A percentile compares a stretch with the other conserved stretches of the same genome.
phyloP scores from a whole-genome alignment of 2,329 filamentous ascomycete species.

The Xylaria sp. region DNA sequence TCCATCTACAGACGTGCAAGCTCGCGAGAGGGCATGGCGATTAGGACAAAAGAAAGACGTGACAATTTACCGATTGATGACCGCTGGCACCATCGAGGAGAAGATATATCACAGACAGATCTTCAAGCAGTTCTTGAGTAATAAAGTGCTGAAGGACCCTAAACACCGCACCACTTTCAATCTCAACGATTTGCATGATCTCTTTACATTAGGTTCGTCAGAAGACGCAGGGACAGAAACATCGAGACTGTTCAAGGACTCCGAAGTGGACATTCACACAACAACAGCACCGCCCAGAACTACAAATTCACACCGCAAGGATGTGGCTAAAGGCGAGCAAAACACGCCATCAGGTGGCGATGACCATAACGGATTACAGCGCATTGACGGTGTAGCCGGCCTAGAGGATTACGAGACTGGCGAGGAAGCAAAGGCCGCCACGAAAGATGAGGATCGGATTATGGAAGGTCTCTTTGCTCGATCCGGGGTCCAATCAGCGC shows the following conservation, averaged over 20 bases:
- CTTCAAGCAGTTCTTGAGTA: constrained; percentile 97
- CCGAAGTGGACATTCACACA: constrained; percentile 75
- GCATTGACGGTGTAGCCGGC: constrained; percentile 50
- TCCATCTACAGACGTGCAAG: constrained; percentile 94
- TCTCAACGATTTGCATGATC: constrained; percentile 87
- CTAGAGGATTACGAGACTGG: constrained; percentile 54
- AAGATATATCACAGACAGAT: constrained; percentile 99
- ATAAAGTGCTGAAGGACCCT: constrained; percentile 94
- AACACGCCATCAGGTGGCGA: constrained; percentile 40
- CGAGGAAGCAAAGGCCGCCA: constrained; percentile 59
- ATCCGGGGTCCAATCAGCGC: constrained; percentile 86
- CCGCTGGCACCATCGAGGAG: constrained; percentile 96
- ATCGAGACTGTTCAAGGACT: constrained; percentile 86
- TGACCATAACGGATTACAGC: constrained; percentile 49
- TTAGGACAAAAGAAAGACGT: constrained; percentile 95
- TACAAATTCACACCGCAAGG: constrained; percentile 31
- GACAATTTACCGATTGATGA: constrained; percentile 97
- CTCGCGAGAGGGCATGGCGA: constrained; percentile 94
- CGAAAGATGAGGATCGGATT: constrained; percentile 76
- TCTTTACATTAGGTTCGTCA: constrained; percentile 82
- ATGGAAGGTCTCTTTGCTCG: constrained; percentile 90
- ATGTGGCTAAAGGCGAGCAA: constrained; percentile 22
- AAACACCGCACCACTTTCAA: constrained; percentile 94
- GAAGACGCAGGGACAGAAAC: constrained; percentile 81
- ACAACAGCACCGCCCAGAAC: constrained; percentile 23